Percentiles rank a stretch among this genome's conserved stretches.
Evolutionary conservation across 495 filamentous ascomycete genomes (phyloP).

Genomic region (Lepraria neglecta): DNA sequence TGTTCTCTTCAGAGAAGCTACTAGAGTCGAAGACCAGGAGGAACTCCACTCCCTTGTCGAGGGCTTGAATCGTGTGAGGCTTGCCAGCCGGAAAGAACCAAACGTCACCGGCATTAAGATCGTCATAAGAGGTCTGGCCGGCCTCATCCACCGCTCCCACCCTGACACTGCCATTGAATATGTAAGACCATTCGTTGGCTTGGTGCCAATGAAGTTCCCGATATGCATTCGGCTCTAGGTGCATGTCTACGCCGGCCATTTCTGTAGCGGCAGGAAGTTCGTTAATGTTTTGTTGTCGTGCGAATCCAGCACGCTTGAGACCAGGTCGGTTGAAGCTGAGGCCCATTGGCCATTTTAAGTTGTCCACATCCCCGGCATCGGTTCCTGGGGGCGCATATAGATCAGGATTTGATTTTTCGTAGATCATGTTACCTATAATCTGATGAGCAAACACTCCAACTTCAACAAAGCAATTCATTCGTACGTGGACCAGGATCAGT

Average conservation of each 20-base stretch:
- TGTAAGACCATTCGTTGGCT: constrained; percentile 58
- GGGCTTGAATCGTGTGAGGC: constrained; percentile 62
- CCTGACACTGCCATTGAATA: constrained; percentile 59
- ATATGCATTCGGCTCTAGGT: constrained; percentile 58
- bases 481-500: constrained; percentile 58
- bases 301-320: constrained; percentile 55
- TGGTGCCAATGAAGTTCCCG: constrained; percentile 72
- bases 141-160: constrained; percentile 56
- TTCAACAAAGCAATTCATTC: constrained; percentile 17
- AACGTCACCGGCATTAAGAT: constrained; percentile 59
- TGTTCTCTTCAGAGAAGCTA: constrained; percentile 61
- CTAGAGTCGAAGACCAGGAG: constrained; percentile 66
- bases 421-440: constrained; percentile 45
- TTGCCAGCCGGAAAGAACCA: constrained; percentile 66
- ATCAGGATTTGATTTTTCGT: constrained; percentile 61
- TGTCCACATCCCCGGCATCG: constrained; percentile 55
- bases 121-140: constrained; percentile 59
- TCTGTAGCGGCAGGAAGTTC: constrained; percentile 57
- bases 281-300: constrained; percentile 57
- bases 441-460: background rate
- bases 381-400: constrained; percentile 60
- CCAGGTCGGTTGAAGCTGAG: constrained; percentile 59
- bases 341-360: constrained; percentile 68
- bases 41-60: constrained; percentile 61
- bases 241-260: constrained; percentile 77